Conservation (phyloP, 1,284 basidiomycete species). For the Marasmius oreades region DNA sequence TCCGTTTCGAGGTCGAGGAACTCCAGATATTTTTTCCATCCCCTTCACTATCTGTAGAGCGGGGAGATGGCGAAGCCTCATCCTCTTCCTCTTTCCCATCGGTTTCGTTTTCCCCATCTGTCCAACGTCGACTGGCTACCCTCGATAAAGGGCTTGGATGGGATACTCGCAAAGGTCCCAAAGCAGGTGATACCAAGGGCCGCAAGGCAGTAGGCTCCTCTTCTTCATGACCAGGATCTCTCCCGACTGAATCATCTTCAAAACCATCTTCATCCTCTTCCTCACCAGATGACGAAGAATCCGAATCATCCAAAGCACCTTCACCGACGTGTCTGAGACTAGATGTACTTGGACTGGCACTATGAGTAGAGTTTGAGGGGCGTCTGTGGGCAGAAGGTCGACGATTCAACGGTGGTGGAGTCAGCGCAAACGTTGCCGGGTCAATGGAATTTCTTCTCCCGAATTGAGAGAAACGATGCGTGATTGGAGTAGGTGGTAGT, state of each 20-base stretch:
- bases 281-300: constrained; percentile 44
- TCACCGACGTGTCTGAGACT: constrained; percentile 66
- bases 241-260: constrained; percentile 28
- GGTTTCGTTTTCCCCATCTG: constrained; percentile 37
- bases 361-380: constrained; percentile 31
- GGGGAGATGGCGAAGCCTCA: constrained; percentile 35
- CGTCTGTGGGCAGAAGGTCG: constrained; percentile 23
- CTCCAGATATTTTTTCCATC: constrained; percentile 6
- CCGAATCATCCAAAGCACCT: constrained; percentile 73
- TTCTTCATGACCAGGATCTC: constrained; percentile 19
- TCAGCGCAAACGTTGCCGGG: constrained; percentile 13
- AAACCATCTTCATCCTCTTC: constrained; percentile 29
- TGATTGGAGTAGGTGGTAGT: constrained; percentile 40
- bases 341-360: constrained; percentile 34
- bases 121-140: constrained; percentile 48
- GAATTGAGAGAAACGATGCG: constrained; percentile 30
- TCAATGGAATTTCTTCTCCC: constrained; percentile 35
- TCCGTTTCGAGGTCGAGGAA: constrained; percentile 15
- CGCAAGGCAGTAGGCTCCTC: constrained; percentile 27
- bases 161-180: constrained; percentile 30
- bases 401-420: background rate
- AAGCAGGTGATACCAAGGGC: constrained; percentile 29
- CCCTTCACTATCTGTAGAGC: constrained; percentile 47
- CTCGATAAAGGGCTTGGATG: constrained; percentile 64
- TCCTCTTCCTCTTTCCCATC: constrained; percentile 33